Evolutionary conservation across 805 yeast genomes (phyloP).

Genomic region (Starmerella etchellsii): DNA sequence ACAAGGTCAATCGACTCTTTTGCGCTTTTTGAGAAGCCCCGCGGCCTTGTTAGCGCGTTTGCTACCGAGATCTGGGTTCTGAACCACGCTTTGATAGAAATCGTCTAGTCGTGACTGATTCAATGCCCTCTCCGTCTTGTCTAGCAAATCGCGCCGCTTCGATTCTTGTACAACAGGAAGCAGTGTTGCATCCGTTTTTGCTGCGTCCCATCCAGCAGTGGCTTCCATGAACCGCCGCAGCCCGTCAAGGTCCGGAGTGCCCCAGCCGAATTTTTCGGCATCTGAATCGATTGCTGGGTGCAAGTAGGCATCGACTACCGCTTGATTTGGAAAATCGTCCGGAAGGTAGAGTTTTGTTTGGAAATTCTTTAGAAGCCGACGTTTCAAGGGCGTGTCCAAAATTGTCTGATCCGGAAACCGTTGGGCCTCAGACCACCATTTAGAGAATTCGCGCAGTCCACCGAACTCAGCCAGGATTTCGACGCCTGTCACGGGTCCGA

Average conservation of each 20-base stretch:
- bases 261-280: conserved; percentile 73
- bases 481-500: conserved; percentile 88
- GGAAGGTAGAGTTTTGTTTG: conserved; percentile 47
- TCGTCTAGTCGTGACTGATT: conserved; percentile 21
- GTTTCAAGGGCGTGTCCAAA: conserved; percentile 31
- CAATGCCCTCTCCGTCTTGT: conserved; percentile 9
- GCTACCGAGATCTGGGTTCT: conserved; percentile 21
- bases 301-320: conserved; percentile 60
- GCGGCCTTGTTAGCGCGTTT: conserved; percentile 23
- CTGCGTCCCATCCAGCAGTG: conserved; percentile 69
- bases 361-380: conserved; percentile 44
- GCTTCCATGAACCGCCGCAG: conserved; percentile 55
- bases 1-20: not conserved
- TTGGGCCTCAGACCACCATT: conserved; percentile 47
- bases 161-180: conserved; percentile 74
- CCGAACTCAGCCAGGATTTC: conserved; percentile 82
- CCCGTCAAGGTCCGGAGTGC: conserved; percentile 70
- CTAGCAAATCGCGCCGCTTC: conserved; percentile 31
- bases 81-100: conserved; percentile 18
- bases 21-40: conserved; percentile 2
- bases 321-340: conserved; percentile 53
- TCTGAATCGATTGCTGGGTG: conserved; percentile 79
- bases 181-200: conserved; percentile 64
- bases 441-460: conserved; percentile 30
- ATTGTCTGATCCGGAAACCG: conserved; percentile 25